These are phyloP conservation scores for Aspergillus jensenii DNA, from an alignment of 2,329 filamentous ascomycete genomes.

Conservation along the genomic window DNA sequence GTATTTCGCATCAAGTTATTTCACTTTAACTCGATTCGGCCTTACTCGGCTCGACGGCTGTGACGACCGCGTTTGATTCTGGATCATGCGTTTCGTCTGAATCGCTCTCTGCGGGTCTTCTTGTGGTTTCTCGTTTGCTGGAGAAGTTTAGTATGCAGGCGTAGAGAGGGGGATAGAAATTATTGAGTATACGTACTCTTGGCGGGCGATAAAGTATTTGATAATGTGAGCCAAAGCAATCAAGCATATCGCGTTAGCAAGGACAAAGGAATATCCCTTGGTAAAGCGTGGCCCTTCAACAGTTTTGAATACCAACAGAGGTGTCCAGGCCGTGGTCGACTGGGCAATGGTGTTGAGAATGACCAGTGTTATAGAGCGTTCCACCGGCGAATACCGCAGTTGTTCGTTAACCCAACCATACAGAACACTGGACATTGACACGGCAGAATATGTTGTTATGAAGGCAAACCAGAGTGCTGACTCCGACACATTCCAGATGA, in stretches of 20 bases:
- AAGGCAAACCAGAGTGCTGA: constrained; percentile 56
- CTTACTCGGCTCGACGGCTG: constrained; percentile 2
- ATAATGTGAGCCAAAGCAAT: constrained; percentile 30
- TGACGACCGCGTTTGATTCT: background rate
- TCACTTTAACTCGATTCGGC: background rate
- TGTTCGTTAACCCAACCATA: constrained; percentile 58
- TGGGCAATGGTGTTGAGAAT: constrained; percentile 55
- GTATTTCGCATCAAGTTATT: background rate
- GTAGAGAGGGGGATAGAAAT: background rate
- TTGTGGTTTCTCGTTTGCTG: constrained; percentile 5
- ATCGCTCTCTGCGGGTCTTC: constrained; percentile 1
- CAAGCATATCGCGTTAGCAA: constrained; percentile 39
- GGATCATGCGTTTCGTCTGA: constrained; percentile 6
- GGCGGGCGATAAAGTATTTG: constrained; percentile 15
- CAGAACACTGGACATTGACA: constrained; percentile 55
- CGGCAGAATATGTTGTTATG: constrained; percentile 49
- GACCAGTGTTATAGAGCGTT: constrained; percentile 52
- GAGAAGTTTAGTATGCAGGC: background rate
- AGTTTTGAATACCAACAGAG: constrained; percentile 52
- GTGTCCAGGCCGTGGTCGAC: constrained; percentile 58
- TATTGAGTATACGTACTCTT: constrained; percentile 15
- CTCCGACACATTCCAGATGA: constrained; percentile 58
- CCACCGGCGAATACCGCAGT: constrained; percentile 39
- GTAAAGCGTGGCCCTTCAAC: constrained; percentile 44
- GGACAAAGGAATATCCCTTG: constrained; percentile 46